Conservation (phyloP, 345 rosid species). For the Passiflora organensis region DNA sequence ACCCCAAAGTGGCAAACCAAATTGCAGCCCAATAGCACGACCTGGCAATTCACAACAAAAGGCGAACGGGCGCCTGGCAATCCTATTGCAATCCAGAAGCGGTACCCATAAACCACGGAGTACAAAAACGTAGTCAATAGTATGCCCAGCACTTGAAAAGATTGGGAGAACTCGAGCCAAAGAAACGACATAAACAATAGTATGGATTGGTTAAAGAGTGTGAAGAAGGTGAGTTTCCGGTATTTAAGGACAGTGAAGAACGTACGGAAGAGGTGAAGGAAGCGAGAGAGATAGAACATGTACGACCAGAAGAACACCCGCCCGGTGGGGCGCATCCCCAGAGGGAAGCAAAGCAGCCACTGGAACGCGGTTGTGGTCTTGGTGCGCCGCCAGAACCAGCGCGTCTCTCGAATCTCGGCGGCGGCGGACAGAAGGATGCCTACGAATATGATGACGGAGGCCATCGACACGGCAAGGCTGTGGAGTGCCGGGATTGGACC, state of each 20-base stretch:
- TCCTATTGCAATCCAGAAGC: conserved; percentile 28
- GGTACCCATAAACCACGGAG: conserved; percentile 59
- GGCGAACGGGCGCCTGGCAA: conserved; percentile 19
- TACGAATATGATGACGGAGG: conserved; percentile 14
- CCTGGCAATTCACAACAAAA: conserved; percentile 24
- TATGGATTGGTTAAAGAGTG: conserved; percentile 56
- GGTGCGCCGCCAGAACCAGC: conserved; percentile 23
- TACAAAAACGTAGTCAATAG: conserved; percentile 58
- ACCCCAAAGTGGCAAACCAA: conserved; percentile 28
- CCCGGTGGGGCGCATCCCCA: conserved; percentile 83
- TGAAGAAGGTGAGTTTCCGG: conserved; percentile 49
- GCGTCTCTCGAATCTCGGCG: conserved; percentile 24
- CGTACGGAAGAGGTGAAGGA: conserved; percentile 68
- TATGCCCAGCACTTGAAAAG: conserved; percentile 75
- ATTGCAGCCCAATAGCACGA: conserved; percentile 21
- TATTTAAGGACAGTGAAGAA: conserved; percentile 46
- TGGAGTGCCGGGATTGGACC: conserved; percentile 25
- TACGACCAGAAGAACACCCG: conserved; percentile 98
- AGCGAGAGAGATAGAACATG: conserved; percentile 69
- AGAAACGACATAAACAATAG: conserved; percentile 60
- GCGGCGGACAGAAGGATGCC: conserved; percentile 18
- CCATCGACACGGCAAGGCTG: conserved; percentile 10
- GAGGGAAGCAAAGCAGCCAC: conserved; percentile 91
- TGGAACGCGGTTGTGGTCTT: conserved; percentile 21
- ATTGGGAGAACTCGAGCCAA: conserved; percentile 88